Conservation (phyloP, 2,329 filamentous ascomycete genomes). For the Fusarium tanahbumbuense region DNA sequence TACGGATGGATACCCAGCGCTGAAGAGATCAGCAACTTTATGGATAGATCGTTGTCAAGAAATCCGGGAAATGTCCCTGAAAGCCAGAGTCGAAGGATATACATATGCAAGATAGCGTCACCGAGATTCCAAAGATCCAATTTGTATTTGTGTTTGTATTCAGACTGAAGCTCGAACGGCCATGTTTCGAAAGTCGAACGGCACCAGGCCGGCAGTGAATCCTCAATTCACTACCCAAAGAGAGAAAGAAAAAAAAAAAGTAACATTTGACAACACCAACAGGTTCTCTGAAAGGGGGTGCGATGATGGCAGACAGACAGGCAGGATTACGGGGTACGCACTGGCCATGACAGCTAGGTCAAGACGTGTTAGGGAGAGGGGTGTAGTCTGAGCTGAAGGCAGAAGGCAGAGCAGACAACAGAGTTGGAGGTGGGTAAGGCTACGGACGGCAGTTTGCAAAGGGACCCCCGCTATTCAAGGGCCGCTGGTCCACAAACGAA, state of each 20-base stretch:
- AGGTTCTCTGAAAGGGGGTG: constrained; percentile 37
- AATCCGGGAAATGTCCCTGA: constrained; percentile 32
- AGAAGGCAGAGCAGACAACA: constrained; percentile 22
- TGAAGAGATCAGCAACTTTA: constrained; percentile 44
- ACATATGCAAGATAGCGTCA: neutral
- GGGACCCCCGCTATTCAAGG: constrained; percentile 42
- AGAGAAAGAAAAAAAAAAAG: constrained; percentile 4
- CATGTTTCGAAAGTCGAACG: neutral
- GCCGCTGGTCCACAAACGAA: constrained; percentile 40
- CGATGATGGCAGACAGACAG: constrained; percentile 31
- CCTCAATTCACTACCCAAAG: constrained; percentile 21
- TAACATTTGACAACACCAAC: constrained; percentile 3
- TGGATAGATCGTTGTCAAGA: constrained; percentile 24
- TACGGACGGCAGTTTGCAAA: constrained; percentile 50
- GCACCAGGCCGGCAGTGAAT: constrained; percentile 32
- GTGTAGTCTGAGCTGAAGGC: constrained; percentile 30
- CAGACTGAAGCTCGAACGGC: neutral
- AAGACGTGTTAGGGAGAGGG: constrained; percentile 28
- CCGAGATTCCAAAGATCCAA: neutral
- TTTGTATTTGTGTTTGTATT: neutral
- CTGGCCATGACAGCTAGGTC: constrained; percentile 12
- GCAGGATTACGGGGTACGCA: constrained; percentile 40
- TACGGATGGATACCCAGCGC: constrained; percentile 19
- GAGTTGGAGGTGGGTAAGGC: constrained; percentile 46
- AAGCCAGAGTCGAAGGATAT: constrained; percentile 11